Conservation (phyloP, 495 filamentous ascomycete genomes). For the Daldinia decipiens region DNA sequence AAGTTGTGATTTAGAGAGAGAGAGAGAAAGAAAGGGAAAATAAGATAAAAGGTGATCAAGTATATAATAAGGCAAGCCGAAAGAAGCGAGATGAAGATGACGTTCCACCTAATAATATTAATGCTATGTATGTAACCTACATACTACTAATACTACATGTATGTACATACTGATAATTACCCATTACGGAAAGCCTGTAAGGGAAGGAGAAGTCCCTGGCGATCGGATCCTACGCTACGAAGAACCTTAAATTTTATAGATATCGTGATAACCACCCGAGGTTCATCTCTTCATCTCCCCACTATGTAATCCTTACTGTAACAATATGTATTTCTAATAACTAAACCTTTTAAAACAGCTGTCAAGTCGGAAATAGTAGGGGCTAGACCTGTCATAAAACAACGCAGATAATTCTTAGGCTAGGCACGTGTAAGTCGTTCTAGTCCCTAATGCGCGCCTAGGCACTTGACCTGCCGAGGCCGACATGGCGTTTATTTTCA, state of each 20-base stretch:
- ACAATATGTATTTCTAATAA: background rate
- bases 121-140: too few species aligned
- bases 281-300: constrained; percentile 8
- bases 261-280: constrained; percentile 31
- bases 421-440: constrained; percentile 1
- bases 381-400: background rate
- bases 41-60: constrained; percentile 5
- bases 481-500: background rate
- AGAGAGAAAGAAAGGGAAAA: constrained; percentile 4
- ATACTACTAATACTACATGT: too few species aligned
- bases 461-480: constrained; percentile 2
- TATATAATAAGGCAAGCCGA: background rate
- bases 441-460: too few species aligned
- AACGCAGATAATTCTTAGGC: background rate
- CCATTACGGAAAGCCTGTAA: background rate
- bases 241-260: constrained; percentile 18
- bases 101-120: constrained; percentile 25
- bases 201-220: constrained; percentile 21
- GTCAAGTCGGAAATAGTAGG: background rate
- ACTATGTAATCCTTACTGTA: constrained; percentile 19
- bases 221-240: background rate
- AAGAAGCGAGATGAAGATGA: constrained; percentile 26
- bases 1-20: background rate
- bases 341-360: background rate
- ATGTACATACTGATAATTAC: too few species aligned